A percentile compares a stretch with the other conserved stretches of the same genome.
Evolutionary conservation across 2,329 filamentous ascomycete genomes (phyloP).

Genomic region (Penicillium sp.): DNA sequence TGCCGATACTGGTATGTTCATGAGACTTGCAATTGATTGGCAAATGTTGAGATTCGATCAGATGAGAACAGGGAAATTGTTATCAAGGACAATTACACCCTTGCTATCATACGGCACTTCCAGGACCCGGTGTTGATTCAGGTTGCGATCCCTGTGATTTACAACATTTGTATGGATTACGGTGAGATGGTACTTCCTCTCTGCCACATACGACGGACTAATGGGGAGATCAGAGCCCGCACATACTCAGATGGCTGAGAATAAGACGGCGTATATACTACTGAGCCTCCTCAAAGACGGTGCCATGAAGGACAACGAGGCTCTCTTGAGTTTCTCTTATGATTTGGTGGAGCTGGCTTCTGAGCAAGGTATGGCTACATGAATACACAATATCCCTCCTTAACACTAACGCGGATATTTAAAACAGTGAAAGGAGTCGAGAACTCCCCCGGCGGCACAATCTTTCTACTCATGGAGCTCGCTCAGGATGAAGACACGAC

Average conservation of each 20-base stretch:
- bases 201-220: slow-evolving; percentile 10
- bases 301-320: slow-evolving; percentile 29
- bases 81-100: slow-evolving; percentile 38
- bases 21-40: not conserved
- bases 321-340: slow-evolving; percentile 36
- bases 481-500: slow-evolving; percentile 25
- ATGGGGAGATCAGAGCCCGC: slow-evolving; percentile 34
- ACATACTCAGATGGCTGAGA: slow-evolving; percentile 36
- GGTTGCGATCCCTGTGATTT: slow-evolving; percentile 43
- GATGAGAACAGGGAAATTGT: slow-evolving; percentile 43
- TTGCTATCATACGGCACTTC: slow-evolving; percentile 36
- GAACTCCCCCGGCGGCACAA: slow-evolving; percentile 32
- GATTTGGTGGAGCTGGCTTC: slow-evolving; percentile 39
- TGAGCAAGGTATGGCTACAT: slow-evolving; percentile 35
- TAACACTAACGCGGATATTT: slow-evolving; percentile 3
- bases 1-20: slow-evolving; percentile 40
- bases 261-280: slow-evolving; percentile 36
- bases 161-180: slow-evolving; percentile 45
- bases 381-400: not conserved
- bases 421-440: slow-evolving; percentile 33
- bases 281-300: slow-evolving; percentile 34
- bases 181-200: slow-evolving; percentile 25
- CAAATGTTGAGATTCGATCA: slow-evolving; percentile 18
- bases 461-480: slow-evolving; percentile 34
- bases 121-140: slow-evolving; percentile 34